phyloP scores from a whole-genome alignment of 2,329 filamentous ascomycete genomes.

The Fusarium compactum region DNA sequence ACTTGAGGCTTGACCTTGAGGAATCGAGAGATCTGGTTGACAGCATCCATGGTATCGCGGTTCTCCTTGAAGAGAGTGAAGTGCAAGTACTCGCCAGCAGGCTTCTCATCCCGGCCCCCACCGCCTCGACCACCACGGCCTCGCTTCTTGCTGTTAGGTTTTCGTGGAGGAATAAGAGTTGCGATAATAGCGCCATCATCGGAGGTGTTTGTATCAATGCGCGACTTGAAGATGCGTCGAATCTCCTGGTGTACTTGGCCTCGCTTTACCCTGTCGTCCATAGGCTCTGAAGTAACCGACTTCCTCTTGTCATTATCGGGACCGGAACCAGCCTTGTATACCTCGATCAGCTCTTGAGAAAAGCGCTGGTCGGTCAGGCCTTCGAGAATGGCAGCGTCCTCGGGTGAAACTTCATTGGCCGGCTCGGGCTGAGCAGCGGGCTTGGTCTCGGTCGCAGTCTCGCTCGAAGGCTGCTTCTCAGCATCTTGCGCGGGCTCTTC shows the following conservation, averaged over 20 bases:
- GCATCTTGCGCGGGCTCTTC: slow-evolving; percentile 27
- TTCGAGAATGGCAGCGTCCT: slow-evolving; percentile 54
- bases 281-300: slow-evolving; percentile 55
- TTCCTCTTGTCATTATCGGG: slow-evolving; percentile 47
- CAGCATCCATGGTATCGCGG: slow-evolving; percentile 93
- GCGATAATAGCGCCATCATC: slow-evolving; percentile 72
- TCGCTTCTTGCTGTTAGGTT: slow-evolving; percentile 48
- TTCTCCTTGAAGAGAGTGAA: slow-evolving; percentile 97
- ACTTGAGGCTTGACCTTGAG: slow-evolving; percentile 80
- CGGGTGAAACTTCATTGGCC: slow-evolving; percentile 48
- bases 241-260: slow-evolving; percentile 70
- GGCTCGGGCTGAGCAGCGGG: slow-evolving; percentile 38
- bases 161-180: slow-evolving; percentile 67
- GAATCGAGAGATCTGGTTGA: slow-evolving; percentile 79
- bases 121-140: slow-evolving; percentile 43
- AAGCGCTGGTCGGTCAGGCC: slow-evolving; percentile 56
- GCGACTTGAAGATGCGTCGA: slow-evolving; percentile 82
- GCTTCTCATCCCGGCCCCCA: slow-evolving; percentile 48
- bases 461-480: slow-evolving; percentile 34
- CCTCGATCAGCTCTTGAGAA: slow-evolving; percentile 55
- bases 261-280: slow-evolving; percentile 60
- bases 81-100: slow-evolving; percentile 81
- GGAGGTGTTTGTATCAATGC: slow-evolving; percentile 79
- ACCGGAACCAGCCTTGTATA: slow-evolving; percentile 55
- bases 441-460: slow-evolving; percentile 32